A percentile compares a stretch with the other conserved stretches of the same genome.
These are phyloP conservation scores for Curvularia lunata DNA, from an alignment of 2,329 filamentous ascomycete species.

Conservation along the genomic window DNA sequence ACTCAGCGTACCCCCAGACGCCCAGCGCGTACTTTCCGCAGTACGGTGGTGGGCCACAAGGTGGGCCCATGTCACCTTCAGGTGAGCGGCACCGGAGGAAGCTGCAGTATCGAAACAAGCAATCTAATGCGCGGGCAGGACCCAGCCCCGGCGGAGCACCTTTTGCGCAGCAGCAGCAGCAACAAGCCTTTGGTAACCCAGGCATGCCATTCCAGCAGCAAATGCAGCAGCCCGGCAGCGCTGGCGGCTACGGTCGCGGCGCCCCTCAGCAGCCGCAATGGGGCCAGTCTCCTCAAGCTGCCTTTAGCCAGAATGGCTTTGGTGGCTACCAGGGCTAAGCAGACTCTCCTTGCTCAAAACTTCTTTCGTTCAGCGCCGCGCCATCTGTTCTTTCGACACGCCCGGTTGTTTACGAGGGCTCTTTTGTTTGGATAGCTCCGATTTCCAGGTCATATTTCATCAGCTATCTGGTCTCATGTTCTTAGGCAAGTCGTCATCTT, in stretches of 20 bases:
- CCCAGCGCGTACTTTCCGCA: slow-evolving; percentile 89
- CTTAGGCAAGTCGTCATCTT: slow-evolving; percentile 37
- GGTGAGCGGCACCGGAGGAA: slow-evolving; percentile 52
- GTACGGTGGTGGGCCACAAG: slow-evolving; percentile 73
- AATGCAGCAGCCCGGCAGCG: slow-evolving; percentile 63
- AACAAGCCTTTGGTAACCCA: slow-evolving; percentile 68
- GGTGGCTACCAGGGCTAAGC: slow-evolving; percentile 65
- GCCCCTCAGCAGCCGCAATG: slow-evolving; percentile 62
- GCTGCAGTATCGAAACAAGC: slow-evolving; percentile 45
- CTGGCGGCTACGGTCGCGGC: slow-evolving; percentile 84
- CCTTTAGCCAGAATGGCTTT: slow-evolving; percentile 61
- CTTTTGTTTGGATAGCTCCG: slow-evolving; percentile 46
- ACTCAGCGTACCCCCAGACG: slow-evolving; percentile 77
- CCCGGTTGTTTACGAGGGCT: slow-evolving; percentile 44
- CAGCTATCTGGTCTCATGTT: slow-evolving; percentile 43
- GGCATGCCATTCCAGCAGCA: slow-evolving; percentile 55
- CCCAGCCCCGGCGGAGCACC: slow-evolving; percentile 67
- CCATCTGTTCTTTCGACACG: slow-evolving; percentile 41
- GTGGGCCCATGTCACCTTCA: slow-evolving; percentile 65
- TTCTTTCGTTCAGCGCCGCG: slow-evolving; percentile 39
- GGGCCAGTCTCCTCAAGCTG: slow-evolving; percentile 57
- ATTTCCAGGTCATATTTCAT: slow-evolving; percentile 40
- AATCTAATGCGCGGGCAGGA: slow-evolving; percentile 54
- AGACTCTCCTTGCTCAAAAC: slow-evolving; percentile 24
- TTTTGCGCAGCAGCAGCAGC: slow-evolving; percentile 58